These are phyloP conservation scores for Microbotryum intermedium DNA, from an alignment of 1,284 basidiomycete genomes.

Conservation along the genomic window DNA sequence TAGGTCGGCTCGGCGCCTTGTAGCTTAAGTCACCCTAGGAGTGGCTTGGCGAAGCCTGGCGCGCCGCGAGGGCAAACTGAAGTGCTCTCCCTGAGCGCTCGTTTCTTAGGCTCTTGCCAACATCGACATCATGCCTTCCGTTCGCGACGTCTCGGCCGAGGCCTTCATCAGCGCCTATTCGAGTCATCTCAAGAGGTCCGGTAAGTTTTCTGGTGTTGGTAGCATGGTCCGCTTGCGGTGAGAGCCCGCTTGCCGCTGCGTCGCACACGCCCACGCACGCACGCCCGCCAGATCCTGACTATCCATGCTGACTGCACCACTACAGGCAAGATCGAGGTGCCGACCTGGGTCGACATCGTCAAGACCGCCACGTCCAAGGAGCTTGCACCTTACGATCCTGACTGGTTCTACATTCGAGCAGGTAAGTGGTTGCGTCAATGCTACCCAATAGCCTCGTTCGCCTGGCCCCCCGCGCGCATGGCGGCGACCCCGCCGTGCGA, in stretches of 20 bases:
- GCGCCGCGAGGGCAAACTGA: too few relatives aligned
- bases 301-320: too few relatives aligned
- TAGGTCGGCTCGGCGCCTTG: too few relatives aligned
- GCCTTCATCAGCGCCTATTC: constrained; percentile 85
- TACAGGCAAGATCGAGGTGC: constrained; percentile 86
- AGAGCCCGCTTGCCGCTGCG: too few relatives aligned
- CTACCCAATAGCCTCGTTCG: background rate
- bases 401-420: constrained; percentile 99
- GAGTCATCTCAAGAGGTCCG: constrained; percentile 49
- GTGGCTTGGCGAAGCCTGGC: too few relatives aligned
- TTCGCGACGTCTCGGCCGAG: constrained; percentile 53
- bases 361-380: constrained; percentile 98
- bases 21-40: too few relatives aligned
- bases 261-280: too few relatives aligned
- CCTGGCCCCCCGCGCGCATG: background rate
- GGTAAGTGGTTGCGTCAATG: constrained; percentile 49
- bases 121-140: constrained; percentile 4
- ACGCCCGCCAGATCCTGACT: too few relatives aligned
- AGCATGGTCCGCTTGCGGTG: too few relatives aligned
- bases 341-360: constrained; percentile 97
- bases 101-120: too few relatives aligned
- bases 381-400: constrained; percentile 96
- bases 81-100: too few relatives aligned
- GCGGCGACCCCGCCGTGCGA: background rate
- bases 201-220: too few relatives aligned